Evolutionary conservation across 2,329 filamentous ascomycete species (phyloP).

Genomic region (Cyphellophora europaea): DNA sequence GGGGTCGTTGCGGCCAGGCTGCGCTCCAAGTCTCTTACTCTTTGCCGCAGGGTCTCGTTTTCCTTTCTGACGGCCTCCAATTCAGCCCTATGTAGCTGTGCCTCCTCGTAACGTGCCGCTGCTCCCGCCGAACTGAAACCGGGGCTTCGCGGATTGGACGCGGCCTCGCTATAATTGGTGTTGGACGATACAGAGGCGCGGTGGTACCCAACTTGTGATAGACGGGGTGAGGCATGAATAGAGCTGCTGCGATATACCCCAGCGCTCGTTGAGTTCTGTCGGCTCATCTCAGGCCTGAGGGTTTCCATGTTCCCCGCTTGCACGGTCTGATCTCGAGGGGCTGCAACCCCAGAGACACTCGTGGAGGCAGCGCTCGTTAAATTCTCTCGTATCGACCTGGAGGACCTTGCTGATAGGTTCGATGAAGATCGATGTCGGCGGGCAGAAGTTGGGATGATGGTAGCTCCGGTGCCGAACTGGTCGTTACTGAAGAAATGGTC

Average conservation of each 20-base stretch:
- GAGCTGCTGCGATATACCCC: constrained; percentile 19
- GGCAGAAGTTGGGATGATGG: constrained; percentile 43
- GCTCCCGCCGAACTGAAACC: constrained; percentile 22
- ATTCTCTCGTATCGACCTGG: constrained; percentile 20
- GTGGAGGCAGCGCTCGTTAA: constrained; percentile 16
- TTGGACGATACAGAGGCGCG: constrained; percentile 11
- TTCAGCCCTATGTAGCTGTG: constrained; percentile 31
- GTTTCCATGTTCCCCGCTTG: constrained; percentile 12
- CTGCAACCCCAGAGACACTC: constrained; percentile 32
- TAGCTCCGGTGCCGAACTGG: constrained; percentile 25
- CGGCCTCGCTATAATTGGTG: constrained; percentile 1
- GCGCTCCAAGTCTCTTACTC: constrained; percentile 34
- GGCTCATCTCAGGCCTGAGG: constrained; percentile 24
- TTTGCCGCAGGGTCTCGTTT: constrained; percentile 35
- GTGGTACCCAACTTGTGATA: constrained; percentile 10
- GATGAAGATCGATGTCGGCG: constrained; percentile 49
- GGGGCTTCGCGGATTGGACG: constrained; percentile 18
- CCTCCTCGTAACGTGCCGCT: constrained; percentile 33
- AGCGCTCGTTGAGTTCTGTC: constrained; percentile 32
- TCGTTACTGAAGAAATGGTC: constrained; percentile 28
- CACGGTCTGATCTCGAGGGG: constrained; percentile 27
- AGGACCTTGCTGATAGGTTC: constrained; percentile 39
- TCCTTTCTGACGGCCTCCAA: constrained; percentile 35
- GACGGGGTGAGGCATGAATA: constrained; percentile 11
- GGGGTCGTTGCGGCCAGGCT: constrained; percentile 8